Evolutionary conservation across 2,329 filamentous ascomycete genomes (phyloP).

Genomic region (Ophiostoma piceae): DNA sequence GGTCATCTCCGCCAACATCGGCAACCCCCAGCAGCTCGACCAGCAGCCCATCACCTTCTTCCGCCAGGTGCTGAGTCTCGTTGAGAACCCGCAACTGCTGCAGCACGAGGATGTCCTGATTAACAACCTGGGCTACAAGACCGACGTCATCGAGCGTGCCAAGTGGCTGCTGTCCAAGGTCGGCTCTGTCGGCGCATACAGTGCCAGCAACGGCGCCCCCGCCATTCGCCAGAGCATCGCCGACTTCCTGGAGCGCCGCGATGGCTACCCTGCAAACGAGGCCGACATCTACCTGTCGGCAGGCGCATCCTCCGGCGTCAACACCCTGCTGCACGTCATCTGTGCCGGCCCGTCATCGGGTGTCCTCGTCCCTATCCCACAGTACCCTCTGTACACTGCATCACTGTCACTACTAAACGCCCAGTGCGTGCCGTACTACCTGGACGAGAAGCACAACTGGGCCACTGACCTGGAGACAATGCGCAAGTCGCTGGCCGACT

Average conservation of each 20-base stretch:
- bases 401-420: slow-evolving; percentile 82
- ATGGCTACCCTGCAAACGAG: slow-evolving; percentile 78
- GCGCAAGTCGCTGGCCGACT: slow-evolving; percentile 65
- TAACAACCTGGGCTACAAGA: slow-evolving; percentile 74
- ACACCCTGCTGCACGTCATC: slow-evolving; percentile 85
- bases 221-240: slow-evolving; percentile 85
- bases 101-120: slow-evolving; percentile 76
- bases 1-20: slow-evolving; percentile 96
- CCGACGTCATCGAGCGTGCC: slow-evolving; percentile 81
- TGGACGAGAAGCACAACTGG: slow-evolving; percentile 83
- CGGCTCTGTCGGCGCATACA: slow-evolving; percentile 93
- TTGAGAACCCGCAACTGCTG: slow-evolving; percentile 84
- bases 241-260: slow-evolving; percentile 84
- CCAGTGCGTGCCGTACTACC: slow-evolving; percentile 83
- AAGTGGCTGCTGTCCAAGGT: slow-evolving; percentile 74
- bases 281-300: slow-evolving; percentile 83
- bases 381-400: slow-evolving; percentile 96
- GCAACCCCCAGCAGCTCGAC: slow-evolving; percentile 97
- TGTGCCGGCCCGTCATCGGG: slow-evolving; percentile 72
- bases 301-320: slow-evolving; percentile 90
- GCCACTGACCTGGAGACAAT: slow-evolving; percentile 81
- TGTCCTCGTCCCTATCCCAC: slow-evolving; percentile 89
- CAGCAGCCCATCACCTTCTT: slow-evolving; percentile 99
- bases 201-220: slow-evolving; percentile 82
- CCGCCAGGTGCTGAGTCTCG: slow-evolving; percentile 85